Evolutionary conservation across 352 stramenopile genomes (phyloP).

Genomic region (Albugo candida): DNA sequence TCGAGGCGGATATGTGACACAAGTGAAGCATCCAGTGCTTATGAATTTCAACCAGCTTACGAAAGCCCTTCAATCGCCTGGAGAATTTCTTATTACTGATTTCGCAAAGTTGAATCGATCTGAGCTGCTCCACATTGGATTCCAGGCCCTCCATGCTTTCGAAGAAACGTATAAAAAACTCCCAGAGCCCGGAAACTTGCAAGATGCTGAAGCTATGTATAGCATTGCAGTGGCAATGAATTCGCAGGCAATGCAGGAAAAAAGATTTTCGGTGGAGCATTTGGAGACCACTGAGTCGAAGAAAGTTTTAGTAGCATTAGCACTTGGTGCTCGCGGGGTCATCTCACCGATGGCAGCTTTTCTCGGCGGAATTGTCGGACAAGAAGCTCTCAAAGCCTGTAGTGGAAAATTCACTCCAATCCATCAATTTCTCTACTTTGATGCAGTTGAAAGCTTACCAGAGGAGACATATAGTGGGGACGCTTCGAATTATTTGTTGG

Average conservation of each 20-base stretch:
- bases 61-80: slow-evolving; percentile 72
- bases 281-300: slow-evolving; percentile 44
- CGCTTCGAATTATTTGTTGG: slow-evolving; percentile 30
- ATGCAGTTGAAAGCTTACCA: slow-evolving; percentile 92
- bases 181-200: slow-evolving; percentile 73
- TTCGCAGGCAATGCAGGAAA: slow-evolving; percentile 39
- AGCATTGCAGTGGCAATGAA: slow-evolving; percentile 53
- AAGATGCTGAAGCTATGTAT: slow-evolving; percentile 78
- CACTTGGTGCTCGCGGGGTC: slow-evolving; percentile 76
- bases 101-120: slow-evolving; percentile 94
- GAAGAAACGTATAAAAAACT: slow-evolving; percentile 49
- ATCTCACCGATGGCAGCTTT: slow-evolving; percentile 93
- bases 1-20: slow-evolving; percentile 75
- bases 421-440: slow-evolving; percentile 98
- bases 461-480: slow-evolving; percentile 35
- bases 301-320: slow-evolving; percentile 56
- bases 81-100: slow-evolving; percentile 93
- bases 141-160: slow-evolving; percentile 80
- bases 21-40: slow-evolving; percentile 91
- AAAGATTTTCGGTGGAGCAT: slow-evolving; percentile 37
- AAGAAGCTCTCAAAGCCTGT: slow-evolving; percentile 97
- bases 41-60: slow-evolving; percentile 85
- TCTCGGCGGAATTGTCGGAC: slow-evolving; percentile 93
- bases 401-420: slow-evolving; percentile 98
- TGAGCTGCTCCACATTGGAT: slow-evolving; percentile 78